A percentile compares a stretch with the other conserved stretches of the same genome.
Evolutionary conservation across 768 basidiomycete genomes (phyloP).

Genomic region (Tulasnella sp.): DNA sequence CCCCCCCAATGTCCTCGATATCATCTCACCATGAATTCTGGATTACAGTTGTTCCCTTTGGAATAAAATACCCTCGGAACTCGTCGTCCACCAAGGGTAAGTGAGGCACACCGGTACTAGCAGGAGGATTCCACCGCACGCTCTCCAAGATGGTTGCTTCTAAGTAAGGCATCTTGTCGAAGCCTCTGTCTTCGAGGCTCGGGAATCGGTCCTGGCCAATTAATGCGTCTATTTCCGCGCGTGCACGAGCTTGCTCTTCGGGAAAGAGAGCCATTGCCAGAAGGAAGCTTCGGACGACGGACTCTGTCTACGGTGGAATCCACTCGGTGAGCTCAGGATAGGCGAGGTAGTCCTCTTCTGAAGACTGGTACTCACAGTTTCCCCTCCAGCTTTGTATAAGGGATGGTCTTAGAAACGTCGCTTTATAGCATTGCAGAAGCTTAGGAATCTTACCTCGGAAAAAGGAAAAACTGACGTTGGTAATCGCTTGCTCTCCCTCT

Average conservation of each 20-base stretch:
- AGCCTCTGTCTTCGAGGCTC: conserved; percentile 37
- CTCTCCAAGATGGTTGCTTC: conserved; percentile 43
- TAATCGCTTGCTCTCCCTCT: not conserved
- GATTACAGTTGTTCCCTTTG: conserved; percentile 18
- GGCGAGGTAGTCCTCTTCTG: no score
- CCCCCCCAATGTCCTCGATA: no score
- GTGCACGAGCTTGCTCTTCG: conserved; percentile 34
- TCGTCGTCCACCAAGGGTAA: conserved; percentile 23
- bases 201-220: conserved; percentile 40
- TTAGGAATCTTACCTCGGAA: not conserved
- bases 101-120: not conserved
- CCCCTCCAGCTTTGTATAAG: not conserved
- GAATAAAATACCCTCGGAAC: conserved; percentile 27
- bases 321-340: no score
- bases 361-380: not conserved
- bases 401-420: not conserved
- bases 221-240: conserved; percentile 43
- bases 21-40: conserved; percentile 26
- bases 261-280: conserved; percentile 14
- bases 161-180: conserved; percentile 40
- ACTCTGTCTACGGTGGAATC: not conserved
- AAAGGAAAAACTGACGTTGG: not conserved
- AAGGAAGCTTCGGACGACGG: not conserved
- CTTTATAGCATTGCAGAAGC: not conserved
- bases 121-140: conserved; percentile 35